Conservation (phyloP, 78 protist species). For the Trichosphaerium sp. region DNA sequence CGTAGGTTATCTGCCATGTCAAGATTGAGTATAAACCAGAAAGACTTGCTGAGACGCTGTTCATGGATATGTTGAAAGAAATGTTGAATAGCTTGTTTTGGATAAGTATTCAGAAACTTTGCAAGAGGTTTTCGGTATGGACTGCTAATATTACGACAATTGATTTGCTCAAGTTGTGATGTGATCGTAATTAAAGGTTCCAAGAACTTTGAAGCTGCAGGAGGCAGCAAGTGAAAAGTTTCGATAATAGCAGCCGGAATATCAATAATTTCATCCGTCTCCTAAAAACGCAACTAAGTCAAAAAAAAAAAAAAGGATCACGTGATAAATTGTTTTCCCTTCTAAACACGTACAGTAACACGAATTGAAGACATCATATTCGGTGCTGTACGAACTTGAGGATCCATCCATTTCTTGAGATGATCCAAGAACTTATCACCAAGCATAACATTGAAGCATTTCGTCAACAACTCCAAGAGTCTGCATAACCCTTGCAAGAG, state of each 20-base stretch:
- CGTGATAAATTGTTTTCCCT: too few relatives aligned
- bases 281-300: background rate
- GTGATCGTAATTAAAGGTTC: conserved; percentile 33
- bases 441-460: conserved; percentile 71
- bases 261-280: conserved; percentile 8
- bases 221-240: conserved; percentile 75
- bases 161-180: conserved; percentile 28
- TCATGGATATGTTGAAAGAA: conserved; percentile 49
- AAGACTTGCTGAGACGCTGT: too few relatives aligned
- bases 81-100: conserved; percentile 35
- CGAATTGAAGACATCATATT: background rate
- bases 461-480: conserved; percentile 57
- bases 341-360: too few relatives aligned
- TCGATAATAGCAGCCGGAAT: conserved; percentile 67
- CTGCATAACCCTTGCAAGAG: conserved; percentile 70
- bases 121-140: conserved; percentile 64
- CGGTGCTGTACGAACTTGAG: conserved; percentile 5
- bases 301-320: too few relatives aligned
- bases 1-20: background rate
- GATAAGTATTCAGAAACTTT: conserved; percentile 54
- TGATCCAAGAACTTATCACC: conserved; percentile 83
- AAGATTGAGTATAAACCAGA: conserved; percentile 11
- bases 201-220: conserved; percentile 52
- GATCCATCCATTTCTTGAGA: conserved; percentile 55
- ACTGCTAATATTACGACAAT: conserved; percentile 14